A percentile compares a stretch with the other conserved stretches of the same genome.
Conservation (phyloP, 345 rosid genomes). For the Angophora floribunda region DNA sequence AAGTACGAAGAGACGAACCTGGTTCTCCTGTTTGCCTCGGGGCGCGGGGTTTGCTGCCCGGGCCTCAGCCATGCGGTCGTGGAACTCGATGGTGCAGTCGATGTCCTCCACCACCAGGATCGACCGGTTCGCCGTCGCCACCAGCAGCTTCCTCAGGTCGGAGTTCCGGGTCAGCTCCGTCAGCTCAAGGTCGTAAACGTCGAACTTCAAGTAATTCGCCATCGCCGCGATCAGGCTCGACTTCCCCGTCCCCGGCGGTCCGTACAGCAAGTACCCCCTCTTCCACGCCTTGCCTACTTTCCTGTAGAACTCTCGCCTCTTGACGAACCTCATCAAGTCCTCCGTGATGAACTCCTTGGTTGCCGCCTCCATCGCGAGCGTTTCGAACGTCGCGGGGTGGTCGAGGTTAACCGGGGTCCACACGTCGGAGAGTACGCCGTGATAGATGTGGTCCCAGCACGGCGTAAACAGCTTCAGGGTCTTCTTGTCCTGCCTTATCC, state of each 20-base stretch:
- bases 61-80: slow-evolving; percentile 18
- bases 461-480: slow-evolving; percentile 46
- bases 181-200: slow-evolving; percentile 58
- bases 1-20: not conserved
- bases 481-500: slow-evolving; percentile 26
- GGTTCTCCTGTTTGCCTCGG: not conserved
- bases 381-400: slow-evolving; percentile 68
- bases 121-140: slow-evolving; percentile 65
- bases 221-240: slow-evolving; percentile 75
- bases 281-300: slow-evolving; percentile 79
- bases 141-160: slow-evolving; percentile 33
- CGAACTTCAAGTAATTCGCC: slow-evolving; percentile 69
- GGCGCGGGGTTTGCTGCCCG: not conserved
- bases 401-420: slow-evolving; percentile 53
- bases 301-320: slow-evolving; percentile 44
- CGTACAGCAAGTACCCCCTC: slow-evolving; percentile 64
- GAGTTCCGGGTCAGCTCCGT: slow-evolving; percentile 29
- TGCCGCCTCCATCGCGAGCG: slow-evolving; percentile 46
- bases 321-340: slow-evolving; percentile 48
- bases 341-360: slow-evolving; percentile 30
- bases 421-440: slow-evolving; percentile 15
- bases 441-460: slow-evolving; percentile 12
- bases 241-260: slow-evolving; percentile 73
- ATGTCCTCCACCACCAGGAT: slow-evolving; percentile 64
- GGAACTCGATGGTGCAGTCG: slow-evolving; percentile 42